Base-by-base conservation (phyloP, 768 basidiomycete genomes). In the Leccinellum albellum region DNA sequence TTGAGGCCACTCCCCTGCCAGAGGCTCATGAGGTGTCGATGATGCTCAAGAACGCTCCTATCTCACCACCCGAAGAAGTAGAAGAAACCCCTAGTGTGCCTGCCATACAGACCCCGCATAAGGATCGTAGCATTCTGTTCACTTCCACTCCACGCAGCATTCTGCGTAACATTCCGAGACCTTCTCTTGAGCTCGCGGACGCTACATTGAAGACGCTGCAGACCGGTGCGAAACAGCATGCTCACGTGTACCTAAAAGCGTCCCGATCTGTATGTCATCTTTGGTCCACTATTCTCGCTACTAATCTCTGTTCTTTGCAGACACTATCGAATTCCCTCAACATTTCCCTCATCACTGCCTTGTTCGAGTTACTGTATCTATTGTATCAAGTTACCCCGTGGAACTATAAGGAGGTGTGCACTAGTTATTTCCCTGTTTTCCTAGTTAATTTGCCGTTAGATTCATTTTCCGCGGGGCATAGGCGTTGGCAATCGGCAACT, bases 321-420 rank as follows among this genome's bases (percentile, higher is more conserved):
- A 81, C 82, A 53, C 74, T 88, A 10, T 89, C 88, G n/a, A 82
- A 82, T 60, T 83, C 87, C 1, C 76, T 75, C 35, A 84, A 85
- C 56, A 83, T 89, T 45, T 84, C 80, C 76, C 75, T 76, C 20
- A 58, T 84, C 44, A 84, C 83, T 0, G 77, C 80, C 7, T 51
- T 83, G 9, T 61, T 77, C 17, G 88, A 89, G 65, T 65, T 87
- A 6, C 20, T 82, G 1, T 82, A 80, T 59, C 74, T 89, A 37
- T 63, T 87, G 15, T 74, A 73, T 48, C 70, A 67, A 13, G 73
- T 85, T 23, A 74, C 85, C 50, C 85, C 86, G 0, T 87, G 83
- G 83, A 69, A 74, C 54, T 60, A 60, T 13, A 53, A 74, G n/a
- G 65, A 72, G 65, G 82, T 84, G 59, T 48, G 78, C 24, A 6